These are phyloP conservation scores for Sungouiozyma intestinalis DNA, from an alignment of 805 yeast genomes.

Conservation along the genomic window DNA sequence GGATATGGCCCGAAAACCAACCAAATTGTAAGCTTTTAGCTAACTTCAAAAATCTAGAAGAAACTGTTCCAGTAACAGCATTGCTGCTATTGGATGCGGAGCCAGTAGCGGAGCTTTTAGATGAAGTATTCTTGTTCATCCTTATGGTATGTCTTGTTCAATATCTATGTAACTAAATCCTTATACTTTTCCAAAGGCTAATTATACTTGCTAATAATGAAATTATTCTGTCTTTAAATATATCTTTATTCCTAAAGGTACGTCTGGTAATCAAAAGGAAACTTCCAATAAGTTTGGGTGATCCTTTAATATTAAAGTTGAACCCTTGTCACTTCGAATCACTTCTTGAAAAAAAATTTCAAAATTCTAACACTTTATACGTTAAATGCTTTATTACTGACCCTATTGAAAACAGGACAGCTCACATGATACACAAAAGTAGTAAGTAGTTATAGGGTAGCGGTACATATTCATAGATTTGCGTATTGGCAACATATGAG, in stretches of 20 bases:
- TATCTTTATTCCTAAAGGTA: too few relatives aligned
- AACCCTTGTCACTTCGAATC: not conserved
- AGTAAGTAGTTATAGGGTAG: too few relatives aligned
- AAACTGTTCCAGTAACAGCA: slow-evolving; percentile 1
- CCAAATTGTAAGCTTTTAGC: slow-evolving; percentile 51
- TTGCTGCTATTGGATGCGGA: not conserved
- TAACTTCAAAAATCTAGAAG: slow-evolving; percentile 10
- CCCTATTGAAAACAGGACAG: not conserved
- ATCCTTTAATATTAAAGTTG: not conserved
- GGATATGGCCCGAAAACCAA: slow-evolving; percentile 63
- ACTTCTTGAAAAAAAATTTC: not conserved
- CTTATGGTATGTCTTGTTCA: not conserved
- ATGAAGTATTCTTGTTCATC: not conserved
- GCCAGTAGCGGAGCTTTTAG: not conserved
- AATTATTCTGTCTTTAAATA: too few relatives aligned
- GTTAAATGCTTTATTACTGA: not conserved
- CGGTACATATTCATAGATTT: too few relatives aligned
- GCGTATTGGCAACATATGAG: too few relatives aligned
- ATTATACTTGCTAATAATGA: too few relatives aligned
- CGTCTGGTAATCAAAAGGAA: too few relatives aligned
- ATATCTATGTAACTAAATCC: not conserved
- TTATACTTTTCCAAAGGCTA: not conserved
- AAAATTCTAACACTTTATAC: not conserved
- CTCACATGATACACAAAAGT: too few relatives aligned
- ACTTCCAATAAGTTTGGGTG: not conserved